phyloP scores from a whole-genome alignment of 177 flowering plant species.

The Vitis hybrid region DNA sequence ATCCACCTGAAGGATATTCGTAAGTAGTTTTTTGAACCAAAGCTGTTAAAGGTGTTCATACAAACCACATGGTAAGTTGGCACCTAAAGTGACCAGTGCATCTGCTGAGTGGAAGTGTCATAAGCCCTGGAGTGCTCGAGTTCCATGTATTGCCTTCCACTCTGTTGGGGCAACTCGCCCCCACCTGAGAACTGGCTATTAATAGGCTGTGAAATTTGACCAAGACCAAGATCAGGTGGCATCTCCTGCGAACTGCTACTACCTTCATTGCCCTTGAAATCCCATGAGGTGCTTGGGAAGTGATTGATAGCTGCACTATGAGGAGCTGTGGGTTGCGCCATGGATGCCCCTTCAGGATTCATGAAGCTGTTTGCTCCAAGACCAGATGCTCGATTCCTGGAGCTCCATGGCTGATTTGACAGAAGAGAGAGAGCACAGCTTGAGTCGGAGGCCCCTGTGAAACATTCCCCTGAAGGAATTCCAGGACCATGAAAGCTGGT shows the following conservation, averaged over 20 bases:
- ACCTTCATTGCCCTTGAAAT: slow-evolving; percentile 36
- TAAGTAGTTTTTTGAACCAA: background rate
- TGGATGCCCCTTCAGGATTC: slow-evolving; percentile 32
- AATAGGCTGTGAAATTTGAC: slow-evolving; percentile 33
- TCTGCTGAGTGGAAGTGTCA: slow-evolving; percentile 45
- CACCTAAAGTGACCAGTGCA: slow-evolving; percentile 70
- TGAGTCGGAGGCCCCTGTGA: slow-evolving; percentile 57
- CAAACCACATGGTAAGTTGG: background rate
- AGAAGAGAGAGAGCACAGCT: slow-evolving; percentile 99
- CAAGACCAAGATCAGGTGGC: slow-evolving; percentile 34
- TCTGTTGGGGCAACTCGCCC: slow-evolving; percentile 32
- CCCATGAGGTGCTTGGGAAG: slow-evolving; percentile 33
- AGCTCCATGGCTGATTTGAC: slow-evolving; percentile 81
- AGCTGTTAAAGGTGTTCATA: background rate
- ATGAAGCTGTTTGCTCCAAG: slow-evolving; percentile 29
- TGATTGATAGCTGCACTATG: slow-evolving; percentile 24
- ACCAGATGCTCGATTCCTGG: slow-evolving; percentile 41
- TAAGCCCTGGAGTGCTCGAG: slow-evolving; percentile 39
- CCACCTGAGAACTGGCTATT: slow-evolving; percentile 21
- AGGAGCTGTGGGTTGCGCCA: slow-evolving; percentile 34
- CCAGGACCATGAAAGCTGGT: slow-evolving; percentile 39
- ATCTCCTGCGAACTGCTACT: slow-evolving; percentile 29
- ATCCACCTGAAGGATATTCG: background rate
- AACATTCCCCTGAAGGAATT: slow-evolving; percentile 51
- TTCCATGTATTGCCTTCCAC: slow-evolving; percentile 38